Evolutionary conservation across 495 filamentous ascomycete genomes (phyloP), one percentile per base, ranked within the genome.

Genomic region (Penicillium coffeae): DNA sequence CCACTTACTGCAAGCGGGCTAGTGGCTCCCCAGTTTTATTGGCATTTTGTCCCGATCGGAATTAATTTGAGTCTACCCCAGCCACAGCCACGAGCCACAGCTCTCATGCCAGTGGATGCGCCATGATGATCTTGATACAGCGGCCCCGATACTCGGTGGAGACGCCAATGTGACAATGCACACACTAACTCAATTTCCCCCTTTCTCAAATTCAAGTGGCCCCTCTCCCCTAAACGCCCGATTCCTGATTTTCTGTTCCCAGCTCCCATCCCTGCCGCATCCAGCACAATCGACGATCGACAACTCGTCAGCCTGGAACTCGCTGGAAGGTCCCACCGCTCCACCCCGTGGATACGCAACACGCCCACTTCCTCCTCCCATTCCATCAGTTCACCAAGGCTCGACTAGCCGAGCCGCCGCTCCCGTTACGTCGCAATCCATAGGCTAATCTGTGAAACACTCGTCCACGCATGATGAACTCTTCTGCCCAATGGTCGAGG

Each of bases 351-450:
- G 44, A 38, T 37, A 38, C 44, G 33, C 44, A 45, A 34, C 30
- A 33, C 42, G 42, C 12, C 34, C 14, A 14, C 21, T 34, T 45
- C 14, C 20, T n/a, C 21, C 10, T 21, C n/a, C 34, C 14, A 20
- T 41, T 25, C 21, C 18, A 21, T 41, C 21, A 25, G 3, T 18
- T 49, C 25, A 16, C 25, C 48, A 54, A 56, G 52, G 52, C 48
- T 51, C 48, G 52, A 38, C 52, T 62, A 62, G 52, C 59, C 59
- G 59, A 62, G 50, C 59, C 59, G 52, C 30, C 44, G 48, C 55
- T 30, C 25, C 25, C 49, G 51, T 55, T 52, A 45, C 47, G 44
- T 58, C 38, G 55, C 25, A 45, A 38, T 38, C 21, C 25, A 30
- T 30, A 30, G 38, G 35, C 15, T 20, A 15, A 12, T 40, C 38